phyloP scores from a whole-genome alignment of 1,284 basidiomycete species.

The Inonotus obliquus region DNA sequence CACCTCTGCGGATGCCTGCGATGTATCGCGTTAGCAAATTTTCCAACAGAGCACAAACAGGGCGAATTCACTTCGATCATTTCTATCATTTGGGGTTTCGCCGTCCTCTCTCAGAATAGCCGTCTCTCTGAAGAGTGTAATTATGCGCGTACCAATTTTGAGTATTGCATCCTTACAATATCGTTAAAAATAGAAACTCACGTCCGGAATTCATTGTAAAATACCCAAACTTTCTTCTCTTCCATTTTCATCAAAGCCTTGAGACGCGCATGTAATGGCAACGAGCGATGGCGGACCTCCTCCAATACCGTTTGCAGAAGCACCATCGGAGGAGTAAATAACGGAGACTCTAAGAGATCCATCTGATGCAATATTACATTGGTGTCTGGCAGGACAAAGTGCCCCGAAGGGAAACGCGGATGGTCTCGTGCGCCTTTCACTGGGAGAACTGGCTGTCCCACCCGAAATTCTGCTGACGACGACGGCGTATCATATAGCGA shows the following conservation, averaged over 20 bases:
- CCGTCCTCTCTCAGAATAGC: conserved; percentile 67
- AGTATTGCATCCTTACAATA: background rate
- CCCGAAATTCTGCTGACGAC: background rate
- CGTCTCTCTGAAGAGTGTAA: conserved; percentile 66
- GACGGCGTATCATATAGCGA: background rate
- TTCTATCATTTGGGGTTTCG: conserved; percentile 87
- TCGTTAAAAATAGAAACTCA: conserved; percentile 32
- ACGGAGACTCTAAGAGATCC: conserved; percentile 80
- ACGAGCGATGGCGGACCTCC: conserved; percentile 91
- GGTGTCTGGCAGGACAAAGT: conserved; percentile 91
- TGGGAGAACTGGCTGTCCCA: conserved; percentile 36
- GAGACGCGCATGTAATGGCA: conserved; percentile 91
- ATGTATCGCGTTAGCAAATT: background rate
- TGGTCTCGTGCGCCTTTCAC: conserved; percentile 47
- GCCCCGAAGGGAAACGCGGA: conserved; percentile 54
- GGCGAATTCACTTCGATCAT: conserved; percentile 71
- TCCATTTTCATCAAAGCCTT: conserved; percentile 79
- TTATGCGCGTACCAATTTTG: too few relatives aligned
- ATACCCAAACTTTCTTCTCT: conserved; percentile 79
- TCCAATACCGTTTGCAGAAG: conserved; percentile 94
- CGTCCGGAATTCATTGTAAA: conserved; percentile 90
- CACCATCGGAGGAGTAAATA: conserved; percentile 78
- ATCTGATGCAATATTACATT: conserved; percentile 97
- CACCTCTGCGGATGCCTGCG: conserved; percentile 78
- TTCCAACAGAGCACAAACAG: background rate